Conservation (phyloP, 495 filamentous ascomycete species). For the Penicillium subrubescens region DNA sequence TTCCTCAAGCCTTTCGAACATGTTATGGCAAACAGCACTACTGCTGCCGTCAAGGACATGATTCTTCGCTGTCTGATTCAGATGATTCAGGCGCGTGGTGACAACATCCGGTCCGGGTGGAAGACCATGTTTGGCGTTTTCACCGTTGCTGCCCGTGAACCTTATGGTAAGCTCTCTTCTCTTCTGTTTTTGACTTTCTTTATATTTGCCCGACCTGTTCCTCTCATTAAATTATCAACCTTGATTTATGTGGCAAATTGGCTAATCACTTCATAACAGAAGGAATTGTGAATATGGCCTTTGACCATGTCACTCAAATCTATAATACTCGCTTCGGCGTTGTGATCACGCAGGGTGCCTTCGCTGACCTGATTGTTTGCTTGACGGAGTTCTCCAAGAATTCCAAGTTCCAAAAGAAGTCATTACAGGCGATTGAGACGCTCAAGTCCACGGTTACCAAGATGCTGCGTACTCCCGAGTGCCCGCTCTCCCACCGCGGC, state of each 20-base stretch:
- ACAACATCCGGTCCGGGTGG: conserved; percentile 97
- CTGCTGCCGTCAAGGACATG: conserved; percentile 96
- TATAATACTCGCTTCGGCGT: conserved; percentile 97
- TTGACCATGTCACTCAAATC: conserved; percentile 95
- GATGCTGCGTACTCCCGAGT: conserved; percentile 96
- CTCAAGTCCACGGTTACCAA: conserved; percentile 86
- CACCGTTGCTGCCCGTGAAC: conserved; percentile 90
- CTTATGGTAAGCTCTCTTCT: conserved; percentile 59
- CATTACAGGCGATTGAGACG: conserved; percentile 91
- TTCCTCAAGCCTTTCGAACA: conserved; percentile 98
- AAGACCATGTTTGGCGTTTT: conserved; percentile 99
- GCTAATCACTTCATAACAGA: conserved; percentile 52
- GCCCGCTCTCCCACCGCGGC: conserved; percentile 72
- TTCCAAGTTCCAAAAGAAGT: conserved; percentile 95
- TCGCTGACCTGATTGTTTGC: conserved; percentile 94
- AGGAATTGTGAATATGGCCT: conserved; percentile 92
- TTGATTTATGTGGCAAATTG: not conserved
- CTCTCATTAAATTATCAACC: not conserved
- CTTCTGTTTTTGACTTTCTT: not conserved
- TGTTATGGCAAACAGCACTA: conserved; percentile 88
- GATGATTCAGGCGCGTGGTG: conserved; percentile 95
- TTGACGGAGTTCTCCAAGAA: conserved; percentile 99
- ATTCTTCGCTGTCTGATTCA: conserved; percentile 95
- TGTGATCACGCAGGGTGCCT: conserved; percentile 93
- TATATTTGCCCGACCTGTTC: too few species aligned